These are phyloP conservation scores for Leccinum fibrillosum DNA, from an alignment of 768 basidiomycete species.

Conservation along the genomic window DNA sequence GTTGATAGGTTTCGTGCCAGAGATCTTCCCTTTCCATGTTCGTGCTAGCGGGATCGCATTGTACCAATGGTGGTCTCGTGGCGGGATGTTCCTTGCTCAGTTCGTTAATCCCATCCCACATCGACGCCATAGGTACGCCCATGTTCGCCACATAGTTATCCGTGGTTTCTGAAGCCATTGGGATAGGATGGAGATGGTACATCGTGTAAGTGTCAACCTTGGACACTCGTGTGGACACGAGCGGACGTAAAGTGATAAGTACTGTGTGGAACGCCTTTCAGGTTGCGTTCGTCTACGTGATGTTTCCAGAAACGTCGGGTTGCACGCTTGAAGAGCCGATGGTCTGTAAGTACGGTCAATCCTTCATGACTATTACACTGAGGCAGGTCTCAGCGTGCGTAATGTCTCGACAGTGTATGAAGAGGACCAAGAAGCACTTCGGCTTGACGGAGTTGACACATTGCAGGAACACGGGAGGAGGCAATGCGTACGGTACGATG, in stretches of 20 bases:
- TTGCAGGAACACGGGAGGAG: not conserved
- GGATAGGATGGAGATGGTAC: no score
- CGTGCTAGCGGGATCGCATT: no score
- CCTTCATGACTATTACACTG: not conserved
- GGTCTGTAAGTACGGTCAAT: not conserved
- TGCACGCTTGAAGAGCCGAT: no score
- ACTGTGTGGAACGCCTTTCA: no score
- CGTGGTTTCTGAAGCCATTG: not conserved
- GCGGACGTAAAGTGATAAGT: no score
- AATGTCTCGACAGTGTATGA: not conserved
- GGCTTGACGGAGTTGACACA: not conserved
- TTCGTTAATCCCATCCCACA: not conserved
- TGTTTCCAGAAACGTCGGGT: not conserved
- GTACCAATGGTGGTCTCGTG: no score
- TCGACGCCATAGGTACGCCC: not conserved
- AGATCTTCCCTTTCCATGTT: no score
- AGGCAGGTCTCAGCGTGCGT: not conserved
- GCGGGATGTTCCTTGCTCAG: no score
- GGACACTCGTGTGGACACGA: no score
- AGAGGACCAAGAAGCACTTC: not conserved
- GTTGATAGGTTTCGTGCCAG: no score
- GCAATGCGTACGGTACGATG: not conserved
- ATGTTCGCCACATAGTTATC: not conserved
- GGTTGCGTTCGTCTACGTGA: not conserved
- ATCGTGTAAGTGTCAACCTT: no score